A percentile compares a stretch with the other conserved stretches of the same genome.
Evolutionary conservation across 139 green algal genomes (phyloP).

Genomic region (Yamagishiella unicocca): DNA sequence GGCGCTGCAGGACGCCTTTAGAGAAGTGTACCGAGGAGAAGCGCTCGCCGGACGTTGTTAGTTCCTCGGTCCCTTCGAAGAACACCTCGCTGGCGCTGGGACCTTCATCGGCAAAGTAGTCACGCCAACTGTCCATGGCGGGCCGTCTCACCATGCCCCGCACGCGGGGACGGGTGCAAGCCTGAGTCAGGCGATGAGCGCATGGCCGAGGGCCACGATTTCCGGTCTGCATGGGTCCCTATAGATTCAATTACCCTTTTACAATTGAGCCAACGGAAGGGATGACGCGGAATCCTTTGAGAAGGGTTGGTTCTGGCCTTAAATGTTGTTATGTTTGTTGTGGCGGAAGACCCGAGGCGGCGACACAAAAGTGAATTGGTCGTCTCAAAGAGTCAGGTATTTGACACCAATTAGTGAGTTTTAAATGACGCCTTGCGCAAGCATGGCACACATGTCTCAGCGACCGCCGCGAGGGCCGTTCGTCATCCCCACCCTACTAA

Average conservation of each 20-base stretch:
- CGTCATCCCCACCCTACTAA: no score
- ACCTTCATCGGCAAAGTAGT: conserved; percentile 30
- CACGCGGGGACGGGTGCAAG: background rate
- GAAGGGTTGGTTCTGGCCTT: no score
- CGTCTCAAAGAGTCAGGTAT: no score
- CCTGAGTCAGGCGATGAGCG: background rate
- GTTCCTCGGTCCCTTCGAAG: background rate
- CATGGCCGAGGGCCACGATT: background rate
- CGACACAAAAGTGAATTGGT: no score
- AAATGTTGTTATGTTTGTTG: no score
- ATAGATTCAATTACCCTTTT: background rate
- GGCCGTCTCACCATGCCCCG: background rate
- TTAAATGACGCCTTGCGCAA: no score
- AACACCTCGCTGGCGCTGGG: conserved; percentile 4
- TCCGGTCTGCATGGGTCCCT: background rate
- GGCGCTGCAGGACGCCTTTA: background rate
- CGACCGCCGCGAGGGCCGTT: no score
- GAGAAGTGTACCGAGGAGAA: background rate
- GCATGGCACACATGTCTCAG: no score
- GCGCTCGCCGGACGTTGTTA: background rate
- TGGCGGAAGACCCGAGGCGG: no score
- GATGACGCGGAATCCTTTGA: no score
- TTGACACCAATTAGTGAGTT: no score
- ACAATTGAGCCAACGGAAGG: no score
- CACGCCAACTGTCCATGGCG: conserved; percentile 7